Evolutionary conservation across 2,329 filamentous ascomycete species (phyloP).

Genomic region (Colletotrichum sp.): DNA sequence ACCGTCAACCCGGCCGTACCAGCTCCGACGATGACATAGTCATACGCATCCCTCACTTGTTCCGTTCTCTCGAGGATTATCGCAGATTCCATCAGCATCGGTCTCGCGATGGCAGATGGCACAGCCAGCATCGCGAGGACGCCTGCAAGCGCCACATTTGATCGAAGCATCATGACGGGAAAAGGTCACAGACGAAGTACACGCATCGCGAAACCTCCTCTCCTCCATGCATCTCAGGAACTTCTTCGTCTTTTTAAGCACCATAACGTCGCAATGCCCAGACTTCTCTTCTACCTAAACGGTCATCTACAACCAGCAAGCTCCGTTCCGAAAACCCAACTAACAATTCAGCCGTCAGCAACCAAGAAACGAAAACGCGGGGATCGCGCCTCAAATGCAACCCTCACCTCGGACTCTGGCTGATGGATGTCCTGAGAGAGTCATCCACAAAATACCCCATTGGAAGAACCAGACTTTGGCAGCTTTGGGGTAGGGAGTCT

Average conservation of each 20-base stretch:
- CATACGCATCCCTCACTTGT: conserved; percentile 18
- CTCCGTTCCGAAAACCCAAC: not conserved
- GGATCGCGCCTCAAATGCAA: not conserved
- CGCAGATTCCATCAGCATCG: not conserved
- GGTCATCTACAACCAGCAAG: not conserved
- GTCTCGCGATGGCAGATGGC: not conserved
- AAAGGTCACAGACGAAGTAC: rapidly evolving
- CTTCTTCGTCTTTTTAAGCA: not conserved
- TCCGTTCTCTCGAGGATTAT: not conserved
- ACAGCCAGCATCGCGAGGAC: not conserved
- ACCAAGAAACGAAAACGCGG: not conserved
- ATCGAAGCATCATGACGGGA: not conserved
- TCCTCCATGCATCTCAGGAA: not conserved
- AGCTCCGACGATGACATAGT: conserved; percentile 44
- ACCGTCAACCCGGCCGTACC: conserved; percentile 47
- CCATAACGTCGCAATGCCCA: not conserved
- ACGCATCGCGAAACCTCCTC: rapidly evolving
- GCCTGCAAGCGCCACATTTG: not conserved
- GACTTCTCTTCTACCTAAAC: not conserved
- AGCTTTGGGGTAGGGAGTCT: not conserved
- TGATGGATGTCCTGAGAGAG: not conserved
- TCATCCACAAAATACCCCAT: not conserved
- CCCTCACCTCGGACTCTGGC: not conserved
- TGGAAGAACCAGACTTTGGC: not conserved
- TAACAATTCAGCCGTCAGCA: not conserved